A percentile compares a stretch with the other conserved stretches of the same genome.
These are phyloP conservation scores for Pyrenochaeta sp. DNA, from an alignment of 2,329 filamentous ascomycete species.

Conservation along the genomic window DNA sequence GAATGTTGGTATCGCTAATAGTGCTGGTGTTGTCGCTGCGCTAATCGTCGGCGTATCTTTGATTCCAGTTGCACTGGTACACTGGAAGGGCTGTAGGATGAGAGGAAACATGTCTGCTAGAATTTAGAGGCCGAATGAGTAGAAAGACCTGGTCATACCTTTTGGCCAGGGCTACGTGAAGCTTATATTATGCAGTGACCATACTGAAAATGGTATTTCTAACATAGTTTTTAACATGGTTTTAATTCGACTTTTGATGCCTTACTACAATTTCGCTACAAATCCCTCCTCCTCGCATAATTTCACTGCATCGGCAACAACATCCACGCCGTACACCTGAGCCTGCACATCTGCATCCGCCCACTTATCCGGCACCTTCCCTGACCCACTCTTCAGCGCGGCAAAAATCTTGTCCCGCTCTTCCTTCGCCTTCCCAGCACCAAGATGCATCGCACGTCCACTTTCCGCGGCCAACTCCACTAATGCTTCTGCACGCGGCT, in stretches of 20 bases:
- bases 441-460: conserved; percentile 63
- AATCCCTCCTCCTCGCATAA: conserved; percentile 48
- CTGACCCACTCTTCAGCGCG: conserved; percentile 52
- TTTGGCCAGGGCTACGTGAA: too few species aligned
- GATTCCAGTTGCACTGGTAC: conserved; percentile 31
- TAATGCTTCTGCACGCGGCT: conserved; percentile 63
- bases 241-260: too few species aligned
- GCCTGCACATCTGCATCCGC: conserved; percentile 60
- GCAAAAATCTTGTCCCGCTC: conserved; percentile 65
- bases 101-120: conserved; percentile 28
- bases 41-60: conserved; percentile 36
- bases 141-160: too few species aligned
- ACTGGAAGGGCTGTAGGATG: conserved; percentile 31
- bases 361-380: conserved; percentile 60
- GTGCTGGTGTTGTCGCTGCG: conserved; percentile 48
- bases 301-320: conserved; percentile 54
- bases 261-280: conserved; percentile 33
- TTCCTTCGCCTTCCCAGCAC: conserved; percentile 65
- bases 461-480: conserved; percentile 65
- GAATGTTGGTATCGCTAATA: conserved; percentile 44
- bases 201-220: too few species aligned
- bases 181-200: too few species aligned
- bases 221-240: too few species aligned
- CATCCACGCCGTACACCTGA: conserved; percentile 58
- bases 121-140: too few species aligned